A percentile compares a stretch with the other conserved stretches of the same genome.
These are phyloP conservation scores for Pleurozium schreberi DNA, from an alignment of 225 moss, liverwort and hornwort species.

Conservation along the genomic window DNA sequence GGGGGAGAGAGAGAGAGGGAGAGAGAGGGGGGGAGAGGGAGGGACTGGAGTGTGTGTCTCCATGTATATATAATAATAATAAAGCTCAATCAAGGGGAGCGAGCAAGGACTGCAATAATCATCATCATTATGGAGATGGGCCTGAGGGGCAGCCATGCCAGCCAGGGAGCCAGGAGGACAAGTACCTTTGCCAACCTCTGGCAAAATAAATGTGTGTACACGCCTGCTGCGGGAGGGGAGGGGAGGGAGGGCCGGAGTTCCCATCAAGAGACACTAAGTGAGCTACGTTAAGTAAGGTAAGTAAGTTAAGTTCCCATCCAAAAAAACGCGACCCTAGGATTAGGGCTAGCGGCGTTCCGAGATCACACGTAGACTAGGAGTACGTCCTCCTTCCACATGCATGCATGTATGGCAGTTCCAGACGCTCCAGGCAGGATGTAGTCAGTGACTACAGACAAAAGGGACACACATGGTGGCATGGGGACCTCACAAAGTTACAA, in stretches of 20 bases:
- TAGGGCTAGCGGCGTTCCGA: not conserved
- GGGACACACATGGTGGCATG: not conserved
- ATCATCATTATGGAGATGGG: not conserved
- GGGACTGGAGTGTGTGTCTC: too few species aligned
- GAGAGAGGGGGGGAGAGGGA: not conserved
- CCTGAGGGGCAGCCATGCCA: conserved; percentile 8
- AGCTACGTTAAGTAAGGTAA: not conserved
- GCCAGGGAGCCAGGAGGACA: not conserved
- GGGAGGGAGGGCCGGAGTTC: too few species aligned
- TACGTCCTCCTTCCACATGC: not conserved
- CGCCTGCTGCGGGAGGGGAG: not conserved
- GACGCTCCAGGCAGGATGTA: too few species aligned
- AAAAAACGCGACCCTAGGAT: not conserved
- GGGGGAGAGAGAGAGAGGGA: not conserved
- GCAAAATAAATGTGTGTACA: conserved; percentile 23
- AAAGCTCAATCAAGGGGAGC: not conserved
- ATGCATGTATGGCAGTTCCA: not conserved
- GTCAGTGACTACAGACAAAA: conserved; percentile 4
- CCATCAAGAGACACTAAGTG: not conserved
- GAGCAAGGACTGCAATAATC: not conserved
- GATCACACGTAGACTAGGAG: not conserved
- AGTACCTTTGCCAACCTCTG: not conserved
- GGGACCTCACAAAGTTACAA: not conserved
- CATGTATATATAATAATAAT: not conserved
- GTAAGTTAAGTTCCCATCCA: not conserved